Evolutionary conservation across 306 rosid genomes (phyloP), one percentile per base, ranked within the genome.

Genomic region (Cicer bijugum): DNA sequence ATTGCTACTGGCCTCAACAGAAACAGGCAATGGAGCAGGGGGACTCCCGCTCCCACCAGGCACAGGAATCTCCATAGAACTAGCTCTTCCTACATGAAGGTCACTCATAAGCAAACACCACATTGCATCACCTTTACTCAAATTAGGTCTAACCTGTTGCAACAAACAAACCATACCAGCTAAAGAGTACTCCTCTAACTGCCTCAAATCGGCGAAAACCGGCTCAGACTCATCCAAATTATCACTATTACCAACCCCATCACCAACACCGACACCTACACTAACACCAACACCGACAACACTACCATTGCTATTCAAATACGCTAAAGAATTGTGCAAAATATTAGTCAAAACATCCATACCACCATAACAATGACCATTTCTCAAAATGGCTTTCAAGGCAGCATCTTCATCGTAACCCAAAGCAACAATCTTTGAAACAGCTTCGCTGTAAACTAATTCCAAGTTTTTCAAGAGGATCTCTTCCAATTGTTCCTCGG

Each of bases 61-160:
- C 12, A 82, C 88, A 0, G 98, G 96, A 83, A 88, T 82, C 76
- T 94, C 97, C 87, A 94, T 81, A 20, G 83, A 47, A 20, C 90
- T 91, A 0, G 98, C 98, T 72, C 90, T 89, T 16, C 91, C 95
- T 1, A 91, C 92, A 82, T 94, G 92, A 88, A 94, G 95, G 71
- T 94, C 96, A 81, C 92, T 91, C 97, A 87, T 94, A 20, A 91
- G 91, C 90, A 94, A 82, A 82, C 97, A 89, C 96, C 97, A 89
- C 97, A 94, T 88, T 9, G 96, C 98, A 82, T 94, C 97, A 5
- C 95, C 95, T 83, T 89, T 91, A 74, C 87, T 94, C 89, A 94
- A 85, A 74, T 87, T 78, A 8, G 96, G 96, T 73, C 88, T 91
- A 71, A 88, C 83, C 65, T 88, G 97, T 53, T 88, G 96, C 84